Base-by-base conservation (phyloP, 306 rosid species). In the Mimosa pudica region DNA sequence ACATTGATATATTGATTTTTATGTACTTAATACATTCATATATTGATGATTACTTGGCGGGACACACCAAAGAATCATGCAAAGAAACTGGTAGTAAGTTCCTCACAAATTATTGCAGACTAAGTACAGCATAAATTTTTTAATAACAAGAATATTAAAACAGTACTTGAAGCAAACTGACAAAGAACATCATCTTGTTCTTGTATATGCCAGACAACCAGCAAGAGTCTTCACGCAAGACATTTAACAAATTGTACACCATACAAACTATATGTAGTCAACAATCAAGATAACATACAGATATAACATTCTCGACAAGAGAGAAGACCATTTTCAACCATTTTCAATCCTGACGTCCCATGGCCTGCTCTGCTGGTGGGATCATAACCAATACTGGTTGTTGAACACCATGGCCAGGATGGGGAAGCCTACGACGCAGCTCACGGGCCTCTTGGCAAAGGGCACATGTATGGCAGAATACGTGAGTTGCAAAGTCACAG, bases 401-500 rank as follows among this genome's bases (percentile, higher is more conserved):
- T 66, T 87, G 98, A 35, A 91, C 91, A 85, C 89, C 93, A 79
- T 92, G 88, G 17, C 96, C 99, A 0, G 99, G 98, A 83, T 96
- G 99, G 73, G 92, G 96, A 71, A 88, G 57, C 85, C 91, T 88
- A 12, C 97, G 96, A 32, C 98, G 99, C 83, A 96, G 86, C 89
- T 96, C 97, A 24, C 99, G 99, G 8, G 94, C 98, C 82, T 96
- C 99, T 85, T 96, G 98, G 79, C 99, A 96, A 41, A 96, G 96
- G 62, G 99, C 93, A 49, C 98, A 93, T 2, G 45, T 55, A 87
- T 96, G 99, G 83, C 96, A 96, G 74, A 89, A 96, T 76, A 93
- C 75, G 68, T 96, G 99, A 65, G 99, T 89, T 4, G 88, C 92
- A 63, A 93, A 73, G 84, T 96, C 99, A 79, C 96, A 96, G 24